phyloP scores from a whole-genome alignment of 495 filamentous ascomycete genomes.

The Penicillium soppii region DNA sequence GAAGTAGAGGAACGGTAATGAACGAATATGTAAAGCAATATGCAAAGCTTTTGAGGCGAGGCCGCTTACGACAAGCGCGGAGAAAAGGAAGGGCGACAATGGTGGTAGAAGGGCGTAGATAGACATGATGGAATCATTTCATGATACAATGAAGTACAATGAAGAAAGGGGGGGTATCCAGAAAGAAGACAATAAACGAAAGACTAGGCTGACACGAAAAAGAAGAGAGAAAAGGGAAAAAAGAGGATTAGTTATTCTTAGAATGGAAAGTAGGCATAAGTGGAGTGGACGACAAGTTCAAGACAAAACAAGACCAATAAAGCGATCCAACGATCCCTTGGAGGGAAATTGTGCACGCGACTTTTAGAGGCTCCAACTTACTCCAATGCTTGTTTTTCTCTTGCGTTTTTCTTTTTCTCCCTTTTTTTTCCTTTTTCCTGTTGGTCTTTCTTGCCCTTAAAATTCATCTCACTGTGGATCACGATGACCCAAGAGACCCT shows the following conservation, averaged over 20 bases:
- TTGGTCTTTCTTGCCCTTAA: neutral
- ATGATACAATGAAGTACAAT: constrained; percentile 6
- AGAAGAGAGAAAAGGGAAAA: neutral
- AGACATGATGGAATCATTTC: constrained; percentile 25
- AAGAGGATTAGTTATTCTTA: no score
- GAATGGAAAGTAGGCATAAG: no score
- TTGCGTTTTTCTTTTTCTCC: neutral
- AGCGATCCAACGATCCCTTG: constrained; percentile 1
- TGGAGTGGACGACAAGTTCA: neutral
- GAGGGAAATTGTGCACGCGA: constrained; percentile 5
- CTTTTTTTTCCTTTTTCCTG: neutral
- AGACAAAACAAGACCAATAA: neutral
- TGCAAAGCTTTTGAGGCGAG: constrained; percentile 38
- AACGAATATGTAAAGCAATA: constrained; percentile 34
- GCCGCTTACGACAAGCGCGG: constrained; percentile 34
- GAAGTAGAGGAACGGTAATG: constrained; percentile 37
- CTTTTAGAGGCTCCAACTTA: constrained; percentile 2
- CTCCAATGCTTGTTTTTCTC: constrained; percentile 1
- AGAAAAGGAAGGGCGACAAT: constrained; percentile 32
- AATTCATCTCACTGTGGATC: neutral
- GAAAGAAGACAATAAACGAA: neutral
- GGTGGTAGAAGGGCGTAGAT: constrained; percentile 24
- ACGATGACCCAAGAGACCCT: no score
- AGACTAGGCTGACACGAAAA: neutral
- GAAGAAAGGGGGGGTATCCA: neutral